phyloP scores from a whole-genome alignment of 805 yeast species.

The Starmerella bombi region DNA sequence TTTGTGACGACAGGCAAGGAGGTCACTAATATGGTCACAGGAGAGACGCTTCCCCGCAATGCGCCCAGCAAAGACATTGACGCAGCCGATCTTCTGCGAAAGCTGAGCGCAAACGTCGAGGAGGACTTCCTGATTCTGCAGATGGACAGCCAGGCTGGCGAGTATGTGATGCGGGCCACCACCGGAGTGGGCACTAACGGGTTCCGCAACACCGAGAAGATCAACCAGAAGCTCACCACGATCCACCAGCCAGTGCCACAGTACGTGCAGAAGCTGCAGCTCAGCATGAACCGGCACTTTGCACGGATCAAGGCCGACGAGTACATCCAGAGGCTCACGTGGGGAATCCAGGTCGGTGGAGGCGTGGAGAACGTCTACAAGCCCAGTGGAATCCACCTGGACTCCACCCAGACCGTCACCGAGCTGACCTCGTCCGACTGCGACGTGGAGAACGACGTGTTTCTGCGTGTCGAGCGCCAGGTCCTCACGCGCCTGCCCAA shows the following conservation, averaged over 20 bases:
- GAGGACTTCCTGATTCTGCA: slow-evolving; percentile 46
- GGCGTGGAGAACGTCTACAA: slow-evolving; percentile 10
- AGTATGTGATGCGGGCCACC: slow-evolving; percentile 43
- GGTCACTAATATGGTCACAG: slow-evolving; percentile 14
- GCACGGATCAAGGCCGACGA: slow-evolving; percentile 30
- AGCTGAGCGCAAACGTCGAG: slow-evolving; percentile 33
- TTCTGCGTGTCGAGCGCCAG: slow-evolving; percentile 48
- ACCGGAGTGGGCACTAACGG: slow-evolving; percentile 60
- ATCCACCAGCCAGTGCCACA: slow-evolving; percentile 67
- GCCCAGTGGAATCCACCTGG: slow-evolving; percentile 12
- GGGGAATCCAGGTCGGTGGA: slow-evolving; percentile 44
- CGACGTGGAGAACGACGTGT: slow-evolving; percentile 31
- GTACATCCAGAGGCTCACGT: slow-evolving; percentile 50
- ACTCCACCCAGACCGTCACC: slow-evolving; percentile 15
- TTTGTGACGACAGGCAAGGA: slow-evolving; percentile 28
- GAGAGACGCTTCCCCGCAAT: slow-evolving; percentile 13
- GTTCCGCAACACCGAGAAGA: slow-evolving; percentile 47
- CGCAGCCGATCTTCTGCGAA: slow-evolving; percentile 8
- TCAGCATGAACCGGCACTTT: slow-evolving; percentile 58
- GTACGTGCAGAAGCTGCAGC: slow-evolving; percentile 41
- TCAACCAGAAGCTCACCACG: slow-evolving; percentile 40
- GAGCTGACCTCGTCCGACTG: slow-evolving; percentile 27
- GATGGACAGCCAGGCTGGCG: slow-evolving; percentile 11
- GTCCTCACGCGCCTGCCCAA: slow-evolving; percentile 40
- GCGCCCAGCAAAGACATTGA: slow-evolving; percentile 9